Conservation (phyloP, 192 early-diverging fungal genomes). For the Entrophospora sp. region DNA sequence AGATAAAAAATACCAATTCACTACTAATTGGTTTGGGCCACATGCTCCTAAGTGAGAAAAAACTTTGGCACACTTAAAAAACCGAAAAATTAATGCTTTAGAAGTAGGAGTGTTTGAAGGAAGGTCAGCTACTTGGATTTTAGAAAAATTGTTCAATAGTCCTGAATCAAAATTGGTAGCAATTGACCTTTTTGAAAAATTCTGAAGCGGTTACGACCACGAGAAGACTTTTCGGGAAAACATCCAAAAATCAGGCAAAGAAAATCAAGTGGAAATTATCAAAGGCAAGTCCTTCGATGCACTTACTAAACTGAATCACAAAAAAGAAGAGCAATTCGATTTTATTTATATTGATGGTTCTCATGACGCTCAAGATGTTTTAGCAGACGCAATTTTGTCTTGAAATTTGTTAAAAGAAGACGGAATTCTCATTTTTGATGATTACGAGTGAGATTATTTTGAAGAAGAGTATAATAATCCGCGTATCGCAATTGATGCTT, state of each 20-base stretch:
- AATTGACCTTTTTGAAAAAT: neutral
- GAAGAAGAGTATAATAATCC: neutral
- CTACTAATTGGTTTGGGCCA: too few relatives aligned
- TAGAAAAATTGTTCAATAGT: neutral
- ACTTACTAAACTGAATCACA: neutral
- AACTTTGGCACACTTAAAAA: too few relatives aligned
- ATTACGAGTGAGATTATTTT: neutral
- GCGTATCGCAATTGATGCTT: too few relatives aligned
- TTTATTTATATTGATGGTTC: neutral
- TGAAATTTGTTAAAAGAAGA: neutral
- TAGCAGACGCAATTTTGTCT: neutral
- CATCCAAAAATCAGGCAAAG: neutral
- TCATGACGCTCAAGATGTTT: neutral
- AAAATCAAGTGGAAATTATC: neutral
- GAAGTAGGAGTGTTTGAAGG: neutral
- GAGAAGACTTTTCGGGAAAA: too few relatives aligned
- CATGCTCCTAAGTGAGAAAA: too few relatives aligned
- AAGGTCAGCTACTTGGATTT: neutral
- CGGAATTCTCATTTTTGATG: neutral
- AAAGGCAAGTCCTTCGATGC: neutral
- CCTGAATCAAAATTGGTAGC: neutral
- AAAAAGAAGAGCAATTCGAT: neutral
- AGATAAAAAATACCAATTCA: too few relatives aligned
- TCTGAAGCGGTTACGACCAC: too few relatives aligned
- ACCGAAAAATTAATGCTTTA: slow-evolving; percentile 1